Evolutionary conservation across 2,329 filamentous ascomycete genomes (phyloP).

Genomic region (Chrysoporthe cubensis): DNA sequence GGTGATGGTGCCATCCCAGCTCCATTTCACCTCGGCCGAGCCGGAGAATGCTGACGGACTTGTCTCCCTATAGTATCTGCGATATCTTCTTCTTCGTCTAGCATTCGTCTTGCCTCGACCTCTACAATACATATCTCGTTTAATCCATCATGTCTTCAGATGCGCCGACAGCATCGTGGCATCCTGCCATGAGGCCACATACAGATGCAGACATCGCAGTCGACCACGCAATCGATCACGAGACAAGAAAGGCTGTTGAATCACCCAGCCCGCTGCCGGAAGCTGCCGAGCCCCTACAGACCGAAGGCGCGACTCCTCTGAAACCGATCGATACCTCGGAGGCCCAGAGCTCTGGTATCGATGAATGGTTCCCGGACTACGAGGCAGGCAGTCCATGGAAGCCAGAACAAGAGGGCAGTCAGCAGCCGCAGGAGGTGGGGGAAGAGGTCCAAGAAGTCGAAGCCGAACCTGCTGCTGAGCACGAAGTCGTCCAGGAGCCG

Average conservation of each 20-base stretch:
- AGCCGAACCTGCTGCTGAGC: neutral
- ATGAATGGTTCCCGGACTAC: constrained; percentile 40
- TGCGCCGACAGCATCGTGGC: constrained; percentile 50
- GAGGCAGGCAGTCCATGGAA: constrained; percentile 35
- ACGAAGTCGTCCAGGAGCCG: constrained; percentile 9
- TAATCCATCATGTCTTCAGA: constrained; percentile 47
- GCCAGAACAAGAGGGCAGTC: constrained; percentile 18
- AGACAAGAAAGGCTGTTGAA: constrained; percentile 6
- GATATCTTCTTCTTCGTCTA: constrained; percentile 20
- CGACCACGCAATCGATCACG: constrained; percentile 22
- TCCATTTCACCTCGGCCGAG: neutral
- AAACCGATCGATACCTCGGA: constrained; percentile 19
- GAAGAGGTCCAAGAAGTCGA: constrained; percentile 1
- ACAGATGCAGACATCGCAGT: constrained; percentile 32
- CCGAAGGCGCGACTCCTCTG: neutral
- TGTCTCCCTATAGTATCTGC: constrained; percentile 21
- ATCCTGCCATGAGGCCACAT: constrained; percentile 57
- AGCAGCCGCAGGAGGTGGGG: constrained; percentile 13
- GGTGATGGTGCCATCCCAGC: constrained; percentile 14
- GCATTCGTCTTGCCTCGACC: constrained; percentile 29
- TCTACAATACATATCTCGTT: constrained; percentile 19
- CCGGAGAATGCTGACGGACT: constrained; percentile 3
- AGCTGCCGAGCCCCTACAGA: neutral
- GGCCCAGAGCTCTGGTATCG: constrained; percentile 28
- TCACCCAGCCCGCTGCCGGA: constrained; percentile 16